A percentile compares a stretch with the other conserved stretches of the same genome.
Evolutionary conservation across 805 yeast genomes (phyloP).

Genomic region (Starmerella cellae): DNA sequence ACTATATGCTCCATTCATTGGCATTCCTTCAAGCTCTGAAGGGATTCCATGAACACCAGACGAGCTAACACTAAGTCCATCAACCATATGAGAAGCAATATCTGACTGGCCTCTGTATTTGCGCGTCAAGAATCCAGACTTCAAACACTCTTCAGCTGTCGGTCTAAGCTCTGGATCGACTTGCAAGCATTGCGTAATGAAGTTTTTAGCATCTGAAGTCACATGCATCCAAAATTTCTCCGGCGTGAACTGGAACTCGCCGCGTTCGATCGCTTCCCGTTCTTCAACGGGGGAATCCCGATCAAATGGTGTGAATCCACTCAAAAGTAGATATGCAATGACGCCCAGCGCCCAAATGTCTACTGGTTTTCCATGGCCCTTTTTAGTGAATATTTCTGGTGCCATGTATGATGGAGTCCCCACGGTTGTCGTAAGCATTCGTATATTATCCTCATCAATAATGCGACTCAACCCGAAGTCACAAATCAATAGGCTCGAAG

Average conservation of each 20-base stretch:
- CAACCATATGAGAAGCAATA: slow-evolving; percentile 25
- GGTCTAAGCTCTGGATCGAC: slow-evolving; percentile 36
- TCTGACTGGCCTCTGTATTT: slow-evolving; percentile 24
- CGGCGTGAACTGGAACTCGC: slow-evolving; percentile 53
- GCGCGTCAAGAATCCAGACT: slow-evolving; percentile 34
- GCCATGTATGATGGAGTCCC: slow-evolving; percentile 70
- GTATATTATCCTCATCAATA: slow-evolving; percentile 30
- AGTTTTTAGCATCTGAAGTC: slow-evolving; percentile 42
- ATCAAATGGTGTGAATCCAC: slow-evolving; percentile 69
- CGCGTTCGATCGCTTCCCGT: slow-evolving; percentile 43
- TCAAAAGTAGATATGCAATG: slow-evolving; percentile 50
- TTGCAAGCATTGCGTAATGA: slow-evolving; percentile 41
- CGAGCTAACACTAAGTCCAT: slow-evolving; percentile 8
- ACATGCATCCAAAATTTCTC: slow-evolving; percentile 42
- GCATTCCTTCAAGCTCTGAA: slow-evolving; percentile 20
- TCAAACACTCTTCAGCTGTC: slow-evolving; percentile 33
- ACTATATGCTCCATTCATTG: slow-evolving; percentile 28
- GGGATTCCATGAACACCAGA: slow-evolving; percentile 8
- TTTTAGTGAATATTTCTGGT: slow-evolving; percentile 46
- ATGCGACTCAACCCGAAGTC: slow-evolving; percentile 55
- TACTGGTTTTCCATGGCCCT: slow-evolving; percentile 46
- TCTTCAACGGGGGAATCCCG: slow-evolving; percentile 61
- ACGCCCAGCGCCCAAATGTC: slow-evolving; percentile 74
- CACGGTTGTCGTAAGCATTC: slow-evolving; percentile 36
- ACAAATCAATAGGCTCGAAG: slow-evolving; percentile 37